These are phyloP conservation scores for Talaromyces sp. DNA, from an alignment of 2,329 filamentous ascomycete genomes.

Conservation along the genomic window DNA sequence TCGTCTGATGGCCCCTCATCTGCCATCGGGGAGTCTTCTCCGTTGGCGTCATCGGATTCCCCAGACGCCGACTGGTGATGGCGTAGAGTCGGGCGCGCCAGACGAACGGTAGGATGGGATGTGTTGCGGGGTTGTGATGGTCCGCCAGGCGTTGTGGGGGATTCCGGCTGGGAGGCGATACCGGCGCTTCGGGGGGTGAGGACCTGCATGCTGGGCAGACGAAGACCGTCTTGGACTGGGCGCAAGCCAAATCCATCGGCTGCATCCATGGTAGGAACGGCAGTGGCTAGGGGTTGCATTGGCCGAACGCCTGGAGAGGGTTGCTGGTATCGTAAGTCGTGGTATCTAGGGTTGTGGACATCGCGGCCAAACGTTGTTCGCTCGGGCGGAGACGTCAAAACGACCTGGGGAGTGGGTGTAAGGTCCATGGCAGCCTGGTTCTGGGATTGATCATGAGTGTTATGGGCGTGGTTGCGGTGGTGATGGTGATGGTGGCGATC, in stretches of 20 bases:
- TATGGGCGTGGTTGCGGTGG: slow-evolving; percentile 6
- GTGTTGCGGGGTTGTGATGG: slow-evolving; percentile 55
- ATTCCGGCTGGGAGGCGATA: slow-evolving; percentile 82
- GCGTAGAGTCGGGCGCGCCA: slow-evolving; percentile 76
- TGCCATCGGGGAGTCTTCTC: slow-evolving; percentile 72
- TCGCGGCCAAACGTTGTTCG: slow-evolving; percentile 60
- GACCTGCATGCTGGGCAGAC: slow-evolving; percentile 68
- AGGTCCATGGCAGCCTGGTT: slow-evolving; percentile 29
- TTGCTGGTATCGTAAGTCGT: slow-evolving; percentile 36
- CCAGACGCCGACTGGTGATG: slow-evolving; percentile 84
- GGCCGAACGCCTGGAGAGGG: slow-evolving; percentile 49
- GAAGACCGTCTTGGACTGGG: slow-evolving; percentile 74
- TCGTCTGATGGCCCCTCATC: slow-evolving; percentile 51
- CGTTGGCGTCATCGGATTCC: slow-evolving; percentile 79
- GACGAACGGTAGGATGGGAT: slow-evolving; percentile 52
- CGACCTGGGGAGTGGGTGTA: slow-evolving; percentile 57
- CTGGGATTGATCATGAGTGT: slow-evolving; percentile 1
- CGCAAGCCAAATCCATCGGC: slow-evolving; percentile 68
- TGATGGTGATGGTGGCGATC: slow-evolving; percentile 28
- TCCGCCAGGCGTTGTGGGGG: slow-evolving; percentile 77
- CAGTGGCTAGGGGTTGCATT: slow-evolving; percentile 63
- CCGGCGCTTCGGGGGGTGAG: slow-evolving; percentile 40
- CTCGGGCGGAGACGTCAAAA: slow-evolving; percentile 66
- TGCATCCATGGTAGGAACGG: slow-evolving; percentile 62
- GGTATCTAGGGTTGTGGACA: slow-evolving; percentile 44